Base-by-base conservation (phyloP, 805 yeast genomes). In the Metschnikowia anglica region DNA sequence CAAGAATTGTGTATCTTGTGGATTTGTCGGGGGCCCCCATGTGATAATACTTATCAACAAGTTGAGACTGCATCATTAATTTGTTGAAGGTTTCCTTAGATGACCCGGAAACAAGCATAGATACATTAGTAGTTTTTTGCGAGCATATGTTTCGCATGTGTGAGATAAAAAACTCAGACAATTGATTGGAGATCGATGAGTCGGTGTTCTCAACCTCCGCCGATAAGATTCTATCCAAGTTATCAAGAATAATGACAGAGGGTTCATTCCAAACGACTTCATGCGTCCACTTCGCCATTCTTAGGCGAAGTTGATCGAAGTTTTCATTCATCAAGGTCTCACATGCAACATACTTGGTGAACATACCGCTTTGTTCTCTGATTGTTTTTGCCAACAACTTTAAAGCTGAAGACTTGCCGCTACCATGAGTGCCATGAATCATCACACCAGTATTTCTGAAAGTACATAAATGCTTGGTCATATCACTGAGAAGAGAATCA, bases 181-280 rank as follows among this genome's bases (percentile, higher is more conserved):
- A 57, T 59, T 85, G 93, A 21, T 76, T 71, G 3, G 90, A 76
- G 26, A 73, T 68, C 0, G 79, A 63, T 0, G 86, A 71, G 54
- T 84, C 91, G 0, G 76, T 70, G 48, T 81, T 76, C 54, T 68
- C 76, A 19, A 68, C 65, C 50, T 83, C 90, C 2, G 83, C 83
- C 0, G 88, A 79, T 30, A 88, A 72, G 11, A 90, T 55, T 46
- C 77, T 74, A 51, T 90, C 96, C 12, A 88, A 60, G 49, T 89
- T 88, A 52, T 91, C 98, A 16, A 91, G 60, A 0, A 90, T 65
- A 2, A 91, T 57, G 2, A 88, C 64, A 1, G 90, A 71, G 0
- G 97, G 97, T 12, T 85, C 73, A 56, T 81, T 77, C 95, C 96
- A 88, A 15, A 78, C 76, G 42, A 79, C 79, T 44, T 63, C 74